Base-by-base conservation (phyloP, 805 yeast species). In the Suhomyces canberraensis region DNA sequence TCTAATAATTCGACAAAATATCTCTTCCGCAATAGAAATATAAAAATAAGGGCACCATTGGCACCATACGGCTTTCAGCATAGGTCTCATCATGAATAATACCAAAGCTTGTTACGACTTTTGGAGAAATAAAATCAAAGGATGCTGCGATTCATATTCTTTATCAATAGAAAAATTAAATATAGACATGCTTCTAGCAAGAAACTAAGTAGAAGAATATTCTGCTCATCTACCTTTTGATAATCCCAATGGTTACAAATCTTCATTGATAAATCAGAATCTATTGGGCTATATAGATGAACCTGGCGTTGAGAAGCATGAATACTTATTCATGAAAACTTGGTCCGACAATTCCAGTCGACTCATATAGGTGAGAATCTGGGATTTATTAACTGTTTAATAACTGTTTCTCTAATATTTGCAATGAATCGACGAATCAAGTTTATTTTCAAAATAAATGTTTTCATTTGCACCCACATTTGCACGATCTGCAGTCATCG, bases 291-390 rank as follows among this genome's bases (percentile, higher is more conserved):
- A 64, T 3, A 52, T 52, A 14, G 65, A 62, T 17, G 69, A 69
- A 30, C 38, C 41, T 3, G 53, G 65, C 13, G 42, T 47, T 22
- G 93, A 84, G 51, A 88, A 84, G 47, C 87, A 84, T 51, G 97
- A 97, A 3, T 89, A 96, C 87, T 65, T 91, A 21, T 81, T 76
- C 47, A 75, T 91, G 78, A 86, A 85, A 51, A 81, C 93, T 1
- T 61, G 69, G 29, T 70, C 66, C 2, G 82, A 79, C 0, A 69
- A 71, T 33, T 76, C 82, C 1, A 61, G 73, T n/a, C 73, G 84
- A 41, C 74, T 74, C 11, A 66, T 78, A 0, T 93, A 98, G 98
- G 84, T 80, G 1, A 73, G 82, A 41, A 68, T 96, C 39, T 91
- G 98, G 98, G 81, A n/a, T n/a, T n/a, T n/a, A n/a, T n/a, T n/a